phyloP scores from a whole-genome alignment of 1,284 basidiomycete species.

The Ustanciosporium gigantosporum region DNA sequence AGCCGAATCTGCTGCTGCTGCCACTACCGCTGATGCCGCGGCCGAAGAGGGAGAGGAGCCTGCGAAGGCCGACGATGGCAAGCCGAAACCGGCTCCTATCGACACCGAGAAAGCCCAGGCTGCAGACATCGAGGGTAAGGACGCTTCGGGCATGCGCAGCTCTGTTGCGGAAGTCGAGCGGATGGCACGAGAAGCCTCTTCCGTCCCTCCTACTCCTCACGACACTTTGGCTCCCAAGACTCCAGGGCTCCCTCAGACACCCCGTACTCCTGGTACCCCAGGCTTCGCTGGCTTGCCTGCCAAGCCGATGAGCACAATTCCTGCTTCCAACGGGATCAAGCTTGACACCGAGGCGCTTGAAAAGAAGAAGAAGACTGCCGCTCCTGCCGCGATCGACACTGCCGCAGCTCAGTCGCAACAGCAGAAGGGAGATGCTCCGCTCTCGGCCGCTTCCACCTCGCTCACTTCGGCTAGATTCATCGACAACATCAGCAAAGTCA shows the following conservation, averaged over 20 bases:
- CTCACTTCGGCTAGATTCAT: slow-evolving; percentile 65
- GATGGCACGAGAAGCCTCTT: slow-evolving; percentile 55
- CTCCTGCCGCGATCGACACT: slow-evolving; percentile 18
- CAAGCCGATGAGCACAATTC: slow-evolving; percentile 47
- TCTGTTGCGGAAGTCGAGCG: slow-evolving; percentile 53
- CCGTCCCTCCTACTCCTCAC: slow-evolving; percentile 50
- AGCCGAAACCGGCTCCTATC: slow-evolving; percentile 40
- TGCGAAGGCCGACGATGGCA: slow-evolving; percentile 28
- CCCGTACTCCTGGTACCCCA: slow-evolving; percentile 52
- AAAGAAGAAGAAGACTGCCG: slow-evolving; percentile 42
- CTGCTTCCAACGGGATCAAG: slow-evolving; percentile 46
- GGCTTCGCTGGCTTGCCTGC: slow-evolving; percentile 56
- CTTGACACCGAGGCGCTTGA: slow-evolving; percentile 52
- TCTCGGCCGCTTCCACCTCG: slow-evolving; percentile 39
- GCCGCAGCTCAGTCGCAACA: not conserved
- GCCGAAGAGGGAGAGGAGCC: slow-evolving; percentile 28
- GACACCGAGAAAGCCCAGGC: slow-evolving; percentile 28
- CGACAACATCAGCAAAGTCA: slow-evolving; percentile 76
- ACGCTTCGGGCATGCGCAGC: slow-evolving; percentile 36
- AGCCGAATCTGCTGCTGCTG: slow-evolving; percentile 8
- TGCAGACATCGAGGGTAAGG: slow-evolving; percentile 27
- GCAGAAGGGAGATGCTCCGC: slow-evolving; percentile 27
- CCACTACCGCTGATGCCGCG: slow-evolving; percentile 13
- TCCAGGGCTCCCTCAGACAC: slow-evolving; percentile 41
- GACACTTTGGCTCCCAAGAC: slow-evolving; percentile 36